Base-by-base conservation (phyloP, 2,329 filamentous ascomycete genomes). In the Scedosporium dehoogii region DNA sequence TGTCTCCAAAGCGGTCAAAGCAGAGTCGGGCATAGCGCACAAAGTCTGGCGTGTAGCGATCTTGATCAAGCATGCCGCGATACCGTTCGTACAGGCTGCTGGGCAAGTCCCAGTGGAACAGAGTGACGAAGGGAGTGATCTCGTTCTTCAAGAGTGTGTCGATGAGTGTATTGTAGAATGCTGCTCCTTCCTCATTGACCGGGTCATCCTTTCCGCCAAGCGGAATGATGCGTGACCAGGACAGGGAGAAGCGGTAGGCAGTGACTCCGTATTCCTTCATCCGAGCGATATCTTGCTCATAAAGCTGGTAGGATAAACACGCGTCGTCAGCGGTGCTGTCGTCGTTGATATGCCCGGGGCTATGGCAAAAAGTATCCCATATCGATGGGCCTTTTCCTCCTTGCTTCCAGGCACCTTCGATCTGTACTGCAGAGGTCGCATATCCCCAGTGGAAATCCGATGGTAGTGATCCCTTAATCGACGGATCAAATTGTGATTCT, bases 101-200 rank as follows among this genome's bases (percentile, higher is more conserved):
- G 1, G 85, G 85, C 0, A 84, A 77, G 71, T 88, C 85, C 85
- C 85, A 87, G 67, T 88, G 85, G 70, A 83, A 86, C 3, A 88
- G 75, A 0, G 85, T 88, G 60, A 86, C 75, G 66, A 86, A 79
- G 0, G 85, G 85, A 9, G 77, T 79, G 66, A 87, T 86, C 51
- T 77, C 80, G 38, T 83, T 82, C 14, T 76, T 79, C 48, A 78
- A 73, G 18, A 87, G 75, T 68, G 85, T 82, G 66, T 87, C 81
- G 27, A 86, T 80, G 46, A 88, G 78, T 55, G 81, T 78, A 68
- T 81, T 76, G 70, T 87, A 88, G 70, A 83, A 82, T 58, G 81
- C 75, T 41, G 88, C 70, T 6, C 85, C 85, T 59, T 79, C 78
- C 64, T 85, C 76, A 67, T 87, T 87, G 69, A 87, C 70, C 0